Conservation (phyloP, 768 basidiomycete species). For the Tulasnella sp. region DNA sequence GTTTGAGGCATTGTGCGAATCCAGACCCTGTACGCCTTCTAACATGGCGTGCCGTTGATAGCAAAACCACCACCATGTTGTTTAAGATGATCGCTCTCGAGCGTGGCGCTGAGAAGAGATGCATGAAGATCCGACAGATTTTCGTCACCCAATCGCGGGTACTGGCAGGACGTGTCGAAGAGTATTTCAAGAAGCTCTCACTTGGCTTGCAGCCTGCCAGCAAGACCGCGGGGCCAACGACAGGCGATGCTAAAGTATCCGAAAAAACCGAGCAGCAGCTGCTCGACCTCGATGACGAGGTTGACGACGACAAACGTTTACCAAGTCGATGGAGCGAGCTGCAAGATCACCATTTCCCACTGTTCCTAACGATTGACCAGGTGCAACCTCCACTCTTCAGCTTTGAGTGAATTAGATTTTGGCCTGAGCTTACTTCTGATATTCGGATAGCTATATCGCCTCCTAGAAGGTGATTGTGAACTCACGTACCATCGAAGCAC, state of each 20-base stretch:
- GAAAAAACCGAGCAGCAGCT: neutral
- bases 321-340: conserved; percentile 12
- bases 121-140: conserved; percentile 1
- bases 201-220: neutral
- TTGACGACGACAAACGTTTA: conserved; percentile 2
- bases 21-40: no score
- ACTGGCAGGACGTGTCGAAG: conserved; percentile 9
- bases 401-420: no score
- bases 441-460: conserved; percentile 1
- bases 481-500: conserved; percentile 2
- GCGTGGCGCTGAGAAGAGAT: neutral
- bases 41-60: no score
- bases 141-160: conserved; percentile 18
- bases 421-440: neutral
- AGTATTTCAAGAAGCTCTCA: conserved; percentile 11
- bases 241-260: neutral
- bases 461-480: conserved; percentile 5
- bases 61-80: conserved; percentile 19
- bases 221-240: neutral
- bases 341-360: conserved; percentile 14
- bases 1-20: neutral
- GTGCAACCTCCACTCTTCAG: neutral
- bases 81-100: conserved; percentile 14
- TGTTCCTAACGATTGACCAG: conserved; percentile 15
- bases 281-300: conserved; percentile 11